Percentiles rank a stretch among this genome's conserved stretches.
Evolutionary conservation across 257 asterid genomes (phyloP).

Genomic region (Salvia miltiorrhiza): DNA sequence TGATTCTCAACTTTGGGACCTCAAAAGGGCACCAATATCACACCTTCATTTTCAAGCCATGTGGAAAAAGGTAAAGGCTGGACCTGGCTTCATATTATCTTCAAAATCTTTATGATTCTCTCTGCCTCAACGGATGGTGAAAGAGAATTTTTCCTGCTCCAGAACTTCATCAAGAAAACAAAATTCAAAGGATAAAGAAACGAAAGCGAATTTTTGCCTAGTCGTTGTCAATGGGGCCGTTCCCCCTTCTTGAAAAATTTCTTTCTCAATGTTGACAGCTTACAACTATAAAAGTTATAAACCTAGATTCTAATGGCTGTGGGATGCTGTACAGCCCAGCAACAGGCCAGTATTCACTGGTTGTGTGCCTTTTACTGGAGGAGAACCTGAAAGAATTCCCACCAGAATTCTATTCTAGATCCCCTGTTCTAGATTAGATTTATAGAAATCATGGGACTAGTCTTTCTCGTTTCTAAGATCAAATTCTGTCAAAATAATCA

Average conservation of each 20-base stretch:
- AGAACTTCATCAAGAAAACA: constrained; percentile 13
- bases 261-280: constrained; percentile 18
- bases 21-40: constrained; percentile 9
- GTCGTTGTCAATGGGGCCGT: constrained; percentile 25
- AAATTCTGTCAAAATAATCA: not conserved
- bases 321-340: constrained; percentile 6
- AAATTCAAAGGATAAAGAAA: not conserved
- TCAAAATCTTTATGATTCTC: constrained; percentile 32
- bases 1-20: constrained; percentile 18
- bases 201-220: not conserved
- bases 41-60: constrained; percentile 49
- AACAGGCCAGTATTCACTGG: constrained; percentile 4
- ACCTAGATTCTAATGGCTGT: constrained; percentile 14
- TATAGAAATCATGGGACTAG: not conserved
- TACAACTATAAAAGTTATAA: constrained; percentile 14
- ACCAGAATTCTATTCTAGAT: not conserved
- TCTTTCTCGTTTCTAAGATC: not conserved
- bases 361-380: not conserved
- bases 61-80: constrained; percentile 32
- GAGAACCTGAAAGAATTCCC: constrained; percentile 1
- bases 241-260: constrained; percentile 4
- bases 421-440: not conserved
- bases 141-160: constrained; percentile 19
- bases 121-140: constrained; percentile 33
- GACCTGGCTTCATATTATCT: constrained; percentile 25